phyloP scores from a whole-genome alignment of 257 asterid species.

The Schizonepeta tenuifolia region DNA sequence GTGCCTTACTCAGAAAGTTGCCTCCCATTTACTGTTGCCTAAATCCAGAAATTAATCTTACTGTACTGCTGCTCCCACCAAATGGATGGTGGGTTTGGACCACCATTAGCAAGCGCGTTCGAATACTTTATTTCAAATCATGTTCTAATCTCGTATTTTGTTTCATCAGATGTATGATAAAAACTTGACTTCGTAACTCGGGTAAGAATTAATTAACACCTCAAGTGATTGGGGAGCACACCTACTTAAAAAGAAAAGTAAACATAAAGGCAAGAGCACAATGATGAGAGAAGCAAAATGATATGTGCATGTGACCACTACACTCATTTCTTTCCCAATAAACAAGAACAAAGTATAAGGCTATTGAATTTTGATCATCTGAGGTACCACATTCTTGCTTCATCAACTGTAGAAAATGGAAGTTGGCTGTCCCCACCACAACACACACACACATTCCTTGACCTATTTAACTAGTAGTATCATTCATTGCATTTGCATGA shows the following conservation, averaged over 20 bases:
- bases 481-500: neutral
- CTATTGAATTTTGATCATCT: neutral
- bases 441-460: conserved; percentile 26
- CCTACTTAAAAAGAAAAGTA: conserved; percentile 43
- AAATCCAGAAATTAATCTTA: neutral
- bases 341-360: conserved; percentile 28
- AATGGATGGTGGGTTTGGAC: conserved; percentile 48
- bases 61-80: conserved; percentile 37
- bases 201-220: neutral
- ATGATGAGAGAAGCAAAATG: conserved; percentile 61
- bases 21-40: conserved; percentile 11
- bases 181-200: neutral
- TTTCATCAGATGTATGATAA: neutral
- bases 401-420: conserved; percentile 30
- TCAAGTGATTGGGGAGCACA: neutral
- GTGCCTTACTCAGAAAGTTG: conserved; percentile 10
- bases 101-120: conserved; percentile 36
- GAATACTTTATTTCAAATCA: neutral
- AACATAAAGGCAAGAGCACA: conserved; percentile 45
- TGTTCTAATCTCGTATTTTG: neutral
- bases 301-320: conserved; percentile 50
- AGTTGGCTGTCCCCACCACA: conserved; percentile 39
- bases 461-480: conserved; percentile 21
- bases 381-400: conserved; percentile 35
- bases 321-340: conserved; percentile 35